Conservation (phyloP, 768 basidiomycete species). For the Rhodotorula sphaerocarpa region DNA sequence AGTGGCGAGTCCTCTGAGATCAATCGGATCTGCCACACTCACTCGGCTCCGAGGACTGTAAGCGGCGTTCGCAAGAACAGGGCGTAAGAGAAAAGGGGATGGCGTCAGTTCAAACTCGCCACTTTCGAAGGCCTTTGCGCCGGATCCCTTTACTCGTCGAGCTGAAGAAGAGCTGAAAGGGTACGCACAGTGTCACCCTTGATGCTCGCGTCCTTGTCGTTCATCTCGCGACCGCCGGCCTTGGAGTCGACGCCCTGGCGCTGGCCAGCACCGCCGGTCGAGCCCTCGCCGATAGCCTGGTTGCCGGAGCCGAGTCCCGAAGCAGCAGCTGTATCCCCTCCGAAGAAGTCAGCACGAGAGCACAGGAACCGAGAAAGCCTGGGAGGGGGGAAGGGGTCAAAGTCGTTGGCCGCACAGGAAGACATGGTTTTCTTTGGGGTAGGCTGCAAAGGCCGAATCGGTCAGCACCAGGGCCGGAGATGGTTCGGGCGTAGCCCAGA, state of each 20-base stretch:
- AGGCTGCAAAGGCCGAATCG: background rate
- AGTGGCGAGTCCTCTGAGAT: too few relatives aligned
- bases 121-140: too few relatives aligned
- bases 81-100: background rate
- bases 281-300: constrained; percentile 21
- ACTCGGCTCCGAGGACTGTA: constrained; percentile 28
- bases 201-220: constrained; percentile 12
- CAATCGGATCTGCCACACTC: too few relatives aligned
- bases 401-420: constrained; percentile 23
- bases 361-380: background rate
- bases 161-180: background rate
- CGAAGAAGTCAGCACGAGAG: too few relatives aligned
- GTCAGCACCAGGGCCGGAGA: background rate
- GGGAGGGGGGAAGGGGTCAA: background rate
- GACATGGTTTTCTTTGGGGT: constrained; percentile 4
- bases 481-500: background rate
- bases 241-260: constrained; percentile 16
- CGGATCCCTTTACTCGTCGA: too few relatives aligned
- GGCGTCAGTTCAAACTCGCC: background rate
- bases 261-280: constrained; percentile 3
- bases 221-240: constrained; percentile 20
- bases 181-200: constrained; percentile 30
- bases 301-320: constrained; percentile 19
- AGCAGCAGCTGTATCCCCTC: background rate
- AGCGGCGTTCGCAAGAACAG: background rate